Percentiles rank a stretch among this genome's conserved stretches.
Conservation (phyloP, 2,329 filamentous ascomycete genomes). For the Cercospora citrullina region DNA sequence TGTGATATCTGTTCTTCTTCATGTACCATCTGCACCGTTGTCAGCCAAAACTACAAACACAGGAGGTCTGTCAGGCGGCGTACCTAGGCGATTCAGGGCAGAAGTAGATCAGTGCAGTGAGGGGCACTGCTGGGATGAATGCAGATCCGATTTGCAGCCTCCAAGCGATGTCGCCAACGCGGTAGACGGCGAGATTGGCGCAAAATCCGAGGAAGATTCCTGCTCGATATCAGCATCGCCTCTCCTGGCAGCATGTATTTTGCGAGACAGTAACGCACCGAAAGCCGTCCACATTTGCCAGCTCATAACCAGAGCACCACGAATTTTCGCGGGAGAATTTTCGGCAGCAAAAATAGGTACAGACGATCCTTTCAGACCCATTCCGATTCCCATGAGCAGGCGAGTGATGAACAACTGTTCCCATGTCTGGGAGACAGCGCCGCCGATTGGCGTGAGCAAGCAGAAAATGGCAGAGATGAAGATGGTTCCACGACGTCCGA, state of each 20-base stretch:
- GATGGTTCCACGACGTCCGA: slow-evolving; percentile 42
- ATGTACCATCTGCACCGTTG: slow-evolving; percentile 40
- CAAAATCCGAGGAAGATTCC: slow-evolving; percentile 49
- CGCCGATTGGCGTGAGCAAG: slow-evolving; percentile 68
- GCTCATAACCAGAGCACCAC: slow-evolving; percentile 58
- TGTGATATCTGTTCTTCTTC: slow-evolving; percentile 47
- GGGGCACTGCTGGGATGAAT: slow-evolving; percentile 50
- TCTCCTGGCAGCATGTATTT: too few relatives aligned
- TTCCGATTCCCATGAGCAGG: slow-evolving; percentile 44
- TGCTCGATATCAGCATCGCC: not conserved
- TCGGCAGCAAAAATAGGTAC: slow-evolving; percentile 56
- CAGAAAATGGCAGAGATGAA: slow-evolving; percentile 54
- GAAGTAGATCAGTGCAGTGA: slow-evolving; percentile 46
- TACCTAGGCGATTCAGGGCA: slow-evolving; percentile 41
- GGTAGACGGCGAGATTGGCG: slow-evolving; percentile 46
- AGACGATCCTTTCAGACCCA: slow-evolving; percentile 48
- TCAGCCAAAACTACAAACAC: not conserved
- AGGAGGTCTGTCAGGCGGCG: not conserved
- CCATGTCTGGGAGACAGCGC: slow-evolving; percentile 60
- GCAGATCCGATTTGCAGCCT: slow-evolving; percentile 50
- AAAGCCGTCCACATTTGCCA: slow-evolving; percentile 49
- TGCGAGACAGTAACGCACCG: not conserved
- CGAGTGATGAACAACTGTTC: slow-evolving; percentile 43
- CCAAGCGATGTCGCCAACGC: slow-evolving; percentile 45
- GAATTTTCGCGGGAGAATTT: slow-evolving; percentile 56